These are phyloP conservation scores for Incumbomyces delicatus DNA, from an alignment of 2,329 filamentous ascomycete genomes.

Conservation along the genomic window DNA sequence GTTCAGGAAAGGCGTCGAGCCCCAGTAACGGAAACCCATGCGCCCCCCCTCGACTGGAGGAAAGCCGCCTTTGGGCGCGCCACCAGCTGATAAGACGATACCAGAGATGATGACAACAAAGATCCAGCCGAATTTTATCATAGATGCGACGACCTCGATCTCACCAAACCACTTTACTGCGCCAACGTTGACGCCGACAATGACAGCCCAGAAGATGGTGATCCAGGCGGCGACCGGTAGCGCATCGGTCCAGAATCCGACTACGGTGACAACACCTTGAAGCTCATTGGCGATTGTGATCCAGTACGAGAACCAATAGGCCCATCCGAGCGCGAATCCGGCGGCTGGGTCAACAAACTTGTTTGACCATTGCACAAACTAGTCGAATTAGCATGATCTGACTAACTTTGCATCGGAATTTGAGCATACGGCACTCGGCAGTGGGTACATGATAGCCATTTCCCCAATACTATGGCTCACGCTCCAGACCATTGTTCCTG, in stretches of 20 bases:
- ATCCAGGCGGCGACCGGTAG: constrained; percentile 38
- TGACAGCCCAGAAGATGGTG: constrained; percentile 24
- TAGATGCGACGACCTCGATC: constrained; percentile 35
- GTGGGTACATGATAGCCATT: constrained; percentile 38
- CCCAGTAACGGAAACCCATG: constrained; percentile 41
- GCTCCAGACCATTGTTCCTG: constrained; percentile 32
- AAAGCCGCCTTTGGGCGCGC: constrained; percentile 28
- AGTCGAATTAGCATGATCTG: neutral
- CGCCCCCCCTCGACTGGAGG: no score
- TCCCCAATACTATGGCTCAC: constrained; percentile 39
- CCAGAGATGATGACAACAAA: constrained; percentile 39
- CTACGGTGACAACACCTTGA: constrained; percentile 32
- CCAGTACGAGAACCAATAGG: constrained; percentile 36
- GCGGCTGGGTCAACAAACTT: constrained; percentile 37
- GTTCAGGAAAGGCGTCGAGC: no score
- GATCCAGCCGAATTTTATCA: constrained; percentile 41
- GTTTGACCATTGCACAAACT: constrained; percentile 3
- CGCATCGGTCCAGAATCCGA: constrained; percentile 36
- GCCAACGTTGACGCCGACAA: constrained; percentile 35
- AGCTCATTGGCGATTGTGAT: constrained; percentile 39
- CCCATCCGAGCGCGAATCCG: constrained; percentile 39
- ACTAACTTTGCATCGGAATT: neutral
- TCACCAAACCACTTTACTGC: constrained; percentile 38
- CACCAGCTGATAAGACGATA: constrained; percentile 36
- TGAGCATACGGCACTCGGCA: constrained; percentile 34